These are phyloP conservation scores for Leccinum disarticulatum DNA, from an alignment of 768 basidiomycete species.

Conservation along the genomic window DNA sequence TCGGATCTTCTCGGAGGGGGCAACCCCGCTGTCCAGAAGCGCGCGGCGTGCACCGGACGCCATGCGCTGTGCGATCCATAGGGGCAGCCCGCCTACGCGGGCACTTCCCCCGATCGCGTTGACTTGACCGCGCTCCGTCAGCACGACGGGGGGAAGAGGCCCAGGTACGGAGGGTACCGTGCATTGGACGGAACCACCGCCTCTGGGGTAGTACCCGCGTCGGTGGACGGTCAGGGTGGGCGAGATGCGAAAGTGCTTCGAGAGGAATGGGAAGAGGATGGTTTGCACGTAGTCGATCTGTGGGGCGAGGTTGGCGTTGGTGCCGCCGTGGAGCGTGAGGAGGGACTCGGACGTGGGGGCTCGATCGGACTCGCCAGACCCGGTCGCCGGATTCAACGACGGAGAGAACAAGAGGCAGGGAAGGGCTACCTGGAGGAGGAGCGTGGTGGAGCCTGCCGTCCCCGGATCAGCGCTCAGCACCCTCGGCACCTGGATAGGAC, in stretches of 20 bases:
- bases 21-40: constrained; percentile 41
- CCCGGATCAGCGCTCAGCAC: constrained; percentile 45
- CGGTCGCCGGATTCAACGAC: neutral
- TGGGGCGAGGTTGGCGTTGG: constrained; percentile 69
- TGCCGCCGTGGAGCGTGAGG: constrained; percentile 65
- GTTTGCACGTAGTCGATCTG: constrained; percentile 72
- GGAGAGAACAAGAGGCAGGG: constrained; percentile 64
- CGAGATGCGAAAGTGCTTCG: constrained; percentile 48
- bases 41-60: constrained; percentile 47
- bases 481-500: constrained; percentile 39
- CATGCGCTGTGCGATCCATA: constrained; percentile 54
- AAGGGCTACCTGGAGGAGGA: constrained; percentile 70
- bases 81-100: constrained; percentile 67
- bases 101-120: constrained; percentile 53
- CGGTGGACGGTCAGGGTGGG: constrained; percentile 47
- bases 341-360: constrained; percentile 45
- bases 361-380: neutral
- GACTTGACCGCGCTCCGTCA: constrained; percentile 59
- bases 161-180: constrained; percentile 33
- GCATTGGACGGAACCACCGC: constrained; percentile 62
- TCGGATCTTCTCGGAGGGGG: constrained; percentile 8
- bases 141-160: constrained; percentile 46
- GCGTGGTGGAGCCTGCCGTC: constrained; percentile 71
- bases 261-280: constrained; percentile 69
- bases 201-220: constrained; percentile 73